Percentiles rank a stretch among this genome's conserved stretches.
Conservation (phyloP, 2,329 filamentous ascomycete species). For the Xylariaceae sp. region DNA sequence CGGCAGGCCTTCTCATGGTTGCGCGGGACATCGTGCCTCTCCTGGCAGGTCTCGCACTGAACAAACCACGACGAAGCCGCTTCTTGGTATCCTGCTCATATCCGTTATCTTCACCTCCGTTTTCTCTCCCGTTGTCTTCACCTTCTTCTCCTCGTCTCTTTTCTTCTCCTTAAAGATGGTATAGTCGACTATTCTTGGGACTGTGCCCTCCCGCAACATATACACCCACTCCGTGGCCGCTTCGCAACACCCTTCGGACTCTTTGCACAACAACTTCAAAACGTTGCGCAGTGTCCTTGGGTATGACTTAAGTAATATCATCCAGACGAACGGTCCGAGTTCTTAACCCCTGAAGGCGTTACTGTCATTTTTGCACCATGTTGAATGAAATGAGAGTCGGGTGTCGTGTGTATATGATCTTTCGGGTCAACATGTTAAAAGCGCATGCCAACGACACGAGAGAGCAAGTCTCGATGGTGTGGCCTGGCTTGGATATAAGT, state of each 20-base stretch:
- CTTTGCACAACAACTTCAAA: constrained; percentile 12
- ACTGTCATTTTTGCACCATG: neutral
- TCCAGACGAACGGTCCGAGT: constrained; percentile 2
- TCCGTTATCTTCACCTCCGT: neutral
- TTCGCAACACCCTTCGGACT: constrained; percentile 11
- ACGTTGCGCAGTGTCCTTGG: constrained; percentile 3
- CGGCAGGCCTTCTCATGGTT: constrained; percentile 13
- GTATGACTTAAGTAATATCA: constrained; percentile 8
- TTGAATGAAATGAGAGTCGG: neutral
- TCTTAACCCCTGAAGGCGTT: neutral
- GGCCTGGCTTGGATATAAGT: neutral
- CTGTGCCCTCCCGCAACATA: constrained; percentile 5
- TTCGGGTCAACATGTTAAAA: neutral
- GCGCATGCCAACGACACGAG: no score
- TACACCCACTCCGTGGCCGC: constrained; percentile 7
- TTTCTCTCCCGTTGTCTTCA: neutral
- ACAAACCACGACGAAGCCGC: constrained; percentile 2
- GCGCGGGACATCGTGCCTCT: constrained; percentile 14
- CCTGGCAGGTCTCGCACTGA: constrained; percentile 9
- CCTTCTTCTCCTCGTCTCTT: constrained; percentile 6
- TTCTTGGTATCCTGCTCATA: no score
- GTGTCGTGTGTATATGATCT: neutral
- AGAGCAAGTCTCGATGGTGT: no score
- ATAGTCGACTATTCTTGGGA: constrained; percentile 13
- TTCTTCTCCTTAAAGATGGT: neutral